A percentile compares a stretch with the other conserved stretches of the same genome.
Evolutionary conservation across 148 eudicot genomes (phyloP).

Genomic region (Silene latifolia): DNA sequence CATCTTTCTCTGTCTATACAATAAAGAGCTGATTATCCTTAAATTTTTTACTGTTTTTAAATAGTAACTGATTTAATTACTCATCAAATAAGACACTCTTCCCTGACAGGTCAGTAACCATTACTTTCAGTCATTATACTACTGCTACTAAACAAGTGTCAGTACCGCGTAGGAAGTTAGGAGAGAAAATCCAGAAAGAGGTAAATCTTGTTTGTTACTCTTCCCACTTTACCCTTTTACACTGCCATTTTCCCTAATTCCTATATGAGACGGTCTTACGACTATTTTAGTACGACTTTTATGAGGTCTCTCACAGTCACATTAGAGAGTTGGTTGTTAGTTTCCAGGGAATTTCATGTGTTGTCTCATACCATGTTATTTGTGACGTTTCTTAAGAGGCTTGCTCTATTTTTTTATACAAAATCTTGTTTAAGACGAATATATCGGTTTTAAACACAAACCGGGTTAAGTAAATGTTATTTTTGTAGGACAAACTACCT

Average conservation of each 20-base stretch:
- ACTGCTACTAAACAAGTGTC: slow-evolving; percentile 7
- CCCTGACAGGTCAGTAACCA: slow-evolving; percentile 30
- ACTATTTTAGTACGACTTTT: background rate
- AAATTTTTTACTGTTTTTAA: background rate
- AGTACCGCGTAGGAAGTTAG: background rate
- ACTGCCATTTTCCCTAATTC: background rate
- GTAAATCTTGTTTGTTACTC: slow-evolving; percentile 19
- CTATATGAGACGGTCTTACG: background rate
- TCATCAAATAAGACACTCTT: background rate
- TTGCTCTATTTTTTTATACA: too few species aligned
- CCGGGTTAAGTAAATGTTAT: too few species aligned
- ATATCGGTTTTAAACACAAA: too few species aligned
- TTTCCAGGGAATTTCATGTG: too few species aligned
- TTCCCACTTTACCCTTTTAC: slow-evolving; percentile 4
- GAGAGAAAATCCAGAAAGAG: slow-evolving; percentile 1
- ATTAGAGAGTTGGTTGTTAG: too few species aligned
- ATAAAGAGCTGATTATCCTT: background rate
- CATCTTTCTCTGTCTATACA: background rate
- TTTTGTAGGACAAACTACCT: too few species aligned
- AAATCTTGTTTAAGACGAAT: too few species aligned
- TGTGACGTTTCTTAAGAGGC: too few species aligned
- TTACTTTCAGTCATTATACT: slow-evolving; percentile 18
- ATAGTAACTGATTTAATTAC: background rate
- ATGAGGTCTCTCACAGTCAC: too few species aligned
- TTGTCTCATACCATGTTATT: too few species aligned